Evolutionary conservation across 2,329 filamentous ascomycete genomes (phyloP), one percentile per base, ranked within the genome.

Genomic region (Colletotrichum euphorbiae): DNA sequence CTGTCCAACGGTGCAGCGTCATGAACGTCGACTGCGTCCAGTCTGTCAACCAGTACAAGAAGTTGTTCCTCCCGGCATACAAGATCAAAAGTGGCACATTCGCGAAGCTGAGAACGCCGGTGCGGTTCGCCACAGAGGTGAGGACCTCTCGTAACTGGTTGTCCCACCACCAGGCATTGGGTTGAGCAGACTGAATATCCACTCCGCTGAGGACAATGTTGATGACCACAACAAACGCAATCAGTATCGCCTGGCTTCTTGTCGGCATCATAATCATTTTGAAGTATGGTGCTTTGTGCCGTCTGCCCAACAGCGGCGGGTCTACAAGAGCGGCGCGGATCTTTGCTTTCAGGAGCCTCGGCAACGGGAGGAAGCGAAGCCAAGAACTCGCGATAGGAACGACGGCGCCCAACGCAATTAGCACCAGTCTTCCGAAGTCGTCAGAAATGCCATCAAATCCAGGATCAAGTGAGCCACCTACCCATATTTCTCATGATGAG

Each of bases 1-100:
- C 81, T 2, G 81, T 73, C 80, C 81, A 84, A 11, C 82, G 80
- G 71, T 85, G 83, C 4, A 84, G 72, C 0, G 83, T 60, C 11
- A 84, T 52, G 69, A 75, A 83, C 0, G 83, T 84, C 1, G 77
- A 76, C 59, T 83, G 78, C 0, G 74, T 77, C 80, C 81, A 84
- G 69, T 80, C 75, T 3, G 82, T 83, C 1, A 81, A 40, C 74
- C 75, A 80, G 0, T 81, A 74, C 24, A 0, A 74, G 7, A 83
- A 28, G 66, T 82, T 82, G 71, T 84, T 83, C 3, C 82, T 73
- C 2, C 76, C 72, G 1, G 78, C 73, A 65, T 79, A 82, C 2
- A 84, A 74, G 12, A 83, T 70, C 0, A 80, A 42, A 0, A 83
- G 67, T 0, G 79, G 76, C 0, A 79, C 8, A 31, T 50, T 78